Base-by-base conservation (phyloP, 495 filamentous ascomycete species). In the Thozetella sp. region DNA sequence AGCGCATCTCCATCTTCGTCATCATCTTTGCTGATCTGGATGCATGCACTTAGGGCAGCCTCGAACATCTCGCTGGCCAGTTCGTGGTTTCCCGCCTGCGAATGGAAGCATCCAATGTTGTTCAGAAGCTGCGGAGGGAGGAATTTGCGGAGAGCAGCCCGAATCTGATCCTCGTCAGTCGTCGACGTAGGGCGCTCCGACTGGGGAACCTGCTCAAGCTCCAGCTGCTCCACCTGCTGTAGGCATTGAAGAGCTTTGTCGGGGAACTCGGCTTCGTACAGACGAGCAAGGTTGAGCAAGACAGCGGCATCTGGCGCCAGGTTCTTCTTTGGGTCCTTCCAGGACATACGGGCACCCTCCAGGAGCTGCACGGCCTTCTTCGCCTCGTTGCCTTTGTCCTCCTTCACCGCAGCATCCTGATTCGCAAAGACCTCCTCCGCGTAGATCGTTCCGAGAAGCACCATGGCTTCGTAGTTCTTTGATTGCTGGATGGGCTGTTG, bases 81-180 rank as follows among this genome's bases (percentile, higher is more conserved):
- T 22, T 88, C 84, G 60, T 90, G 88, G 64, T 91, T 93, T 64
- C 96, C 96, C 0, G 84, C 79, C 64, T 96, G 92, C 63, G 90
- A 98, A 61, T 96, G 83, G 77, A 98, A 97, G 70, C 92, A 95
- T 2, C 92, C 95, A 71, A 99, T 96, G 67, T 99, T 98, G 79
- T 97, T 98, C 45, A 97, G 85, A 1, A 99, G 80, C 71, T 97
- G 93, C 1, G 96, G 93, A 3, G 93, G 90, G 0, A 98, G 77
- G 59, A 86, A 77, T 68, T 93, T 87, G 30, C 92, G 86, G 27
- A 95, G 78, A 24, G 76, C 76, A 26, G 79, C 76, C 55, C 83
- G 84, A 24, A 84, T 64, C 25, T 83, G 79, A n/a, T 83, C 80
- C 30, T 83, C 81, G 48, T 88, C 80, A 22, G 88, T 84, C 0